phyloP scores from a whole-genome alignment of 1,284 basidiomycete genomes.

The Fomitiporia mediterranea region DNA sequence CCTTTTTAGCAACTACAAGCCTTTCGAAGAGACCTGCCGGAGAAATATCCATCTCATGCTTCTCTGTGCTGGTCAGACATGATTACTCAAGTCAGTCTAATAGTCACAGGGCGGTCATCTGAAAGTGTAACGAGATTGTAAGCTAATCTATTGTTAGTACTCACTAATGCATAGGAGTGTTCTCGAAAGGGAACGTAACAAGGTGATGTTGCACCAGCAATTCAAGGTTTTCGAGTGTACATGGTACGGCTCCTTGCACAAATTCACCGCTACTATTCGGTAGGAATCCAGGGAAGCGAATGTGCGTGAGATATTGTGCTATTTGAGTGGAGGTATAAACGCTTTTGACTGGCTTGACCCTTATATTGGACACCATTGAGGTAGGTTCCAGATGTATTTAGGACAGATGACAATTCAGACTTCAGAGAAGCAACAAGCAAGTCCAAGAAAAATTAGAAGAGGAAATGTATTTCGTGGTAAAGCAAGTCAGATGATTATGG shows the following conservation, averaged over 20 bases:
- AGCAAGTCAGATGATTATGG: too few species aligned
- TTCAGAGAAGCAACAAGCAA: too few species aligned
- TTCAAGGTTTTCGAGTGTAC: conserved; percentile 14
- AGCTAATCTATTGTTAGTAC: neutral
- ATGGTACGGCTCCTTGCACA: neutral
- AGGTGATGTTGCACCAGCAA: conserved; percentile 14
- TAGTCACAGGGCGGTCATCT: too few species aligned
- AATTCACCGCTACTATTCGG: neutral
- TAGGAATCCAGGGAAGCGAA: neutral
- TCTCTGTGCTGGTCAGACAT: conserved; percentile 3
- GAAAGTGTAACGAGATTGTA: too few species aligned
- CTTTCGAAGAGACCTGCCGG: conserved; percentile 17
- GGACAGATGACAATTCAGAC: too few species aligned
- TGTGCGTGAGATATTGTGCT: conserved; percentile 1
- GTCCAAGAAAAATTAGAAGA: too few species aligned
- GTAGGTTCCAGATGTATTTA: too few species aligned
- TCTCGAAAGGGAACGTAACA: conserved; percentile 21
- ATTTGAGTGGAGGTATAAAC: neutral
- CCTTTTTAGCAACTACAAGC: conserved; percentile 2
- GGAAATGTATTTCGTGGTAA: too few species aligned
- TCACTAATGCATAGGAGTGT: conserved; percentile 21
- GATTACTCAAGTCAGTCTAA: too few species aligned
- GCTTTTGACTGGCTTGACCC: conserved; percentile 1
- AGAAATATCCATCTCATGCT: conserved; percentile 14
- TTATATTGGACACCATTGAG: neutral